phyloP scores from a whole-genome alignment of 495 filamentous ascomycete genomes.

The Trichocladium uniseriatum region DNA sequence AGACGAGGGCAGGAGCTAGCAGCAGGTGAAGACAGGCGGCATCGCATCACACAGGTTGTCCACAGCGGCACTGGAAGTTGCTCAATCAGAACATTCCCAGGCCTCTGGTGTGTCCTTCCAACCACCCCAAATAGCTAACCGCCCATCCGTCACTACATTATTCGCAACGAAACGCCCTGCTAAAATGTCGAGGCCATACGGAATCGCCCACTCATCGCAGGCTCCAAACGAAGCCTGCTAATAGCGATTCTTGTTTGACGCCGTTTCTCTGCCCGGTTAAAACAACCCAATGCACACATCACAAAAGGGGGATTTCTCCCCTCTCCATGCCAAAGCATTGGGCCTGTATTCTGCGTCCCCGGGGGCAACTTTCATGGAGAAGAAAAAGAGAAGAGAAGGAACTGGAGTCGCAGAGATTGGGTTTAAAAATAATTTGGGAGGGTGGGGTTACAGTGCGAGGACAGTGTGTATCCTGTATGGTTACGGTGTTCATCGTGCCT shows the following conservation, averaged over 20 bases:
- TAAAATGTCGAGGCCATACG: conserved; percentile 43
- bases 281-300: conserved; percentile 38
- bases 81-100: no score
- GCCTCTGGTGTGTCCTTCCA: no score
- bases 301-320: conserved; percentile 12
- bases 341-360: conserved; percentile 37
- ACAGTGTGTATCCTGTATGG: no score
- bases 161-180: neutral
- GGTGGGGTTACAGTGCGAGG: neutral
- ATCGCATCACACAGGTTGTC: no score
- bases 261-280: conserved; percentile 40
- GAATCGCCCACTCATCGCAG: conserved; percentile 37
- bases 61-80: no score
- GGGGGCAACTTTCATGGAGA: conserved; percentile 41
- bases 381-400: conserved; percentile 15
- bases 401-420: neutral
- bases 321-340: conserved; percentile 20
- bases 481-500: neutral
- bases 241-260: conserved; percentile 44
- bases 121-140: no score
- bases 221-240: conserved; percentile 15
- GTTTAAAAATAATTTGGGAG: neutral
- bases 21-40: no score
- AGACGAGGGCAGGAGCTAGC: no score
- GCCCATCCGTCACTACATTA: no score